phyloP scores from a whole-genome alignment of 1,139 yeast genomes.

The Yamadazyma sp. region DNA sequence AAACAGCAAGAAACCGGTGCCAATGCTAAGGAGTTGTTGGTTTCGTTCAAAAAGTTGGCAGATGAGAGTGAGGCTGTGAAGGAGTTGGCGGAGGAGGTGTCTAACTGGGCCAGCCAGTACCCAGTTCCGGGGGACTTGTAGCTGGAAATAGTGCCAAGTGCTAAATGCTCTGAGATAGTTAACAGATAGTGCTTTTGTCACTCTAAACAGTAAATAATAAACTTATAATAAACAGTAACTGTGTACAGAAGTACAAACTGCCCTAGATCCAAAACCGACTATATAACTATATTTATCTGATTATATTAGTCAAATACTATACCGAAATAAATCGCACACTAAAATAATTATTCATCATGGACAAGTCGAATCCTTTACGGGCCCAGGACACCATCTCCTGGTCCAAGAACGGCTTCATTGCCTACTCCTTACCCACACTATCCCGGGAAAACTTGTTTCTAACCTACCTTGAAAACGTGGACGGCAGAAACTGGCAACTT shows the following conservation, averaged over 20 bases:
- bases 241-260: too few relatives aligned
- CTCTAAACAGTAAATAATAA: too few relatives aligned
- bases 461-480: slow-evolving; percentile 61
- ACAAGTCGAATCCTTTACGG: too few relatives aligned
- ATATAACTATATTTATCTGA: too few relatives aligned
- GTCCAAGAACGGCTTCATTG: slow-evolving; percentile 76
- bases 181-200: too few relatives aligned
- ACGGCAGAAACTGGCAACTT: slow-evolving; percentile 66
- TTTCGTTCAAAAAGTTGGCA: slow-evolving; percentile 64
- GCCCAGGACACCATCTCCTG: slow-evolving; percentile 48
- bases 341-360: too few relatives aligned
- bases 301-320: too few relatives aligned
- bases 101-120: slow-evolving; percentile 62
- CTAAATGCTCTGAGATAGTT: too few relatives aligned
- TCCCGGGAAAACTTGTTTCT: slow-evolving; percentile 39
- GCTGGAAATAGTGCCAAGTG: slow-evolving; percentile 1
- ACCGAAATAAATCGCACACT: not conserved
- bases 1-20: slow-evolving; percentile 60
- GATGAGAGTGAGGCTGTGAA: slow-evolving; percentile 57
- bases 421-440: slow-evolving; percentile 43
- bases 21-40: slow-evolving; percentile 62
- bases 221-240: too few relatives aligned
- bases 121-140: slow-evolving; percentile 79
- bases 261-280: too few relatives aligned
- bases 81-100: slow-evolving; percentile 60